Evolutionary conservation across 495 filamentous ascomycete genomes (phyloP).

Genomic region (Podospora conica): DNA sequence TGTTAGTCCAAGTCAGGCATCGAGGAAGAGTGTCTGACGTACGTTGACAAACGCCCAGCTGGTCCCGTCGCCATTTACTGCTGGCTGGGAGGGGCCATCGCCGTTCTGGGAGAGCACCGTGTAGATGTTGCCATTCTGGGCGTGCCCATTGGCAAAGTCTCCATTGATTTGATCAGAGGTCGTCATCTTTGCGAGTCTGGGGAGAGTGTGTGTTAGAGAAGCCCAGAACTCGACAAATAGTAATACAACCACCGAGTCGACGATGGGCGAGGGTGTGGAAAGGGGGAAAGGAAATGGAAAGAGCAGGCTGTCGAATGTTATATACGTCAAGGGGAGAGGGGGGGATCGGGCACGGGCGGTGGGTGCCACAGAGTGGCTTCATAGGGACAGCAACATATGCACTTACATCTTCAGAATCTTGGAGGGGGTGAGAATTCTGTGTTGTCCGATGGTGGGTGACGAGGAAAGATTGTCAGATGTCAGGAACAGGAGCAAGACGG

Average conservation of each 20-base stretch:
- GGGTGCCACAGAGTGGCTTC: not conserved
- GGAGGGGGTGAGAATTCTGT: not conserved
- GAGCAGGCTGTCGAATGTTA: not conserved
- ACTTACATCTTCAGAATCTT: not conserved
- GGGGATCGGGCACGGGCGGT: not conserved
- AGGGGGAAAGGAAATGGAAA: not conserved
- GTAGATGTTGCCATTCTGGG: not conserved
- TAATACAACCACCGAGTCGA: not conserved
- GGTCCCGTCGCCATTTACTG: not conserved
- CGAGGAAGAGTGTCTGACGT: not conserved
- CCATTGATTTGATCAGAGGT: not conserved
- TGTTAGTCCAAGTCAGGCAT: not conserved
- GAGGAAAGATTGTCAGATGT: not conserved
- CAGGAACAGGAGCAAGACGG: not conserved
- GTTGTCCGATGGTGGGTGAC: not conserved
- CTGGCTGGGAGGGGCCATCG: not conserved
- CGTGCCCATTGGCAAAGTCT: not conserved
- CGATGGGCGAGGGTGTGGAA: not conserved
- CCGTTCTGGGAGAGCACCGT: not conserved
- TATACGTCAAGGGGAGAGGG: not conserved
- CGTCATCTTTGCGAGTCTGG: not conserved
- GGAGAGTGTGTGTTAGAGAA: not conserved
- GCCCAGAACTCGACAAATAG: not conserved
- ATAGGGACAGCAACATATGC: not conserved
- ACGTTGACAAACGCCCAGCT: conserved; percentile 23